Percentiles rank a stretch among this genome's conserved stretches.
Conservation (phyloP, 192 early-diverging fungal species). For the Funneliformis mosseae region DNA sequence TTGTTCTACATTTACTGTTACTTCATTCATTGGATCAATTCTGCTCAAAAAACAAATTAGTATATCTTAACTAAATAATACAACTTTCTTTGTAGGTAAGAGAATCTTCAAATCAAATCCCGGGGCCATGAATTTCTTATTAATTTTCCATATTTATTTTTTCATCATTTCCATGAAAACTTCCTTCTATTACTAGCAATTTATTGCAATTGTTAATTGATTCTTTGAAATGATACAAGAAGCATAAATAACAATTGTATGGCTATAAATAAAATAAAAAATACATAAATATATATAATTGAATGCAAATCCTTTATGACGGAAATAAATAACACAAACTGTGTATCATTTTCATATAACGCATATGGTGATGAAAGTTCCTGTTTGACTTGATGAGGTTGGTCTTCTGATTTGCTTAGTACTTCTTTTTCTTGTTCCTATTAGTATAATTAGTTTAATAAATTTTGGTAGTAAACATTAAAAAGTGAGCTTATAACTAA, state of each 20-base stretch:
- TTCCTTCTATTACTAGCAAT: too few relatives aligned
- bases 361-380: background rate
- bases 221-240: too few relatives aligned
- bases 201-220: too few relatives aligned
- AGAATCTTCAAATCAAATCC: too few relatives aligned
- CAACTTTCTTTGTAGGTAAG: too few relatives aligned
- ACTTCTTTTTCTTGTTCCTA: background rate
- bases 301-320: background rate
- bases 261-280: background rate
- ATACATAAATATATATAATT: background rate
- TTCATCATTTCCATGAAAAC: too few relatives aligned
- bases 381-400: background rate
- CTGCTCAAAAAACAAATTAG: too few relatives aligned
- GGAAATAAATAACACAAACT: background rate
- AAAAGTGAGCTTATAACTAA: background rate
- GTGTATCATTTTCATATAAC: background rate
- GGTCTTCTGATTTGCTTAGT: background rate
- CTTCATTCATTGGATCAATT: too few relatives aligned
- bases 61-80: too few relatives aligned
- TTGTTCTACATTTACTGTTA: too few relatives aligned
- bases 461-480: background rate
- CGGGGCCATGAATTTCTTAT: too few relatives aligned
- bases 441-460: slow-evolving; percentile 1
- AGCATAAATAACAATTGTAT: background rate
- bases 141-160: too few relatives aligned